Evolutionary conservation across 768 basidiomycete genomes (phyloP).

Genomic region (Suillus spraguei): DNA sequence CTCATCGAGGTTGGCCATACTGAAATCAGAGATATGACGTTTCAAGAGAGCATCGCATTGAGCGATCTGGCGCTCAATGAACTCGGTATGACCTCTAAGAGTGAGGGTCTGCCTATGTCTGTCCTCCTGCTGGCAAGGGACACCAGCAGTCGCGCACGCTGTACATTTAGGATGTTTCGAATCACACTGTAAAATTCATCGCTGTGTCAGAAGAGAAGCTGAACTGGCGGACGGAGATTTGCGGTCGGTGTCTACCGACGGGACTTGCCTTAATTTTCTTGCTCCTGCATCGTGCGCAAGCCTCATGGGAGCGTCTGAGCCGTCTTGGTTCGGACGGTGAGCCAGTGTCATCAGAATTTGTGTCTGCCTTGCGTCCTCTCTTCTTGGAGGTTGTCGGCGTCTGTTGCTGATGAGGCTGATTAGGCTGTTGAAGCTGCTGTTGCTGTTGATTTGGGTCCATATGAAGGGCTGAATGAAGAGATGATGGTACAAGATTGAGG

Average conservation of each 20-base stretch:
- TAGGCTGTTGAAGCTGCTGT: conserved; percentile 44
- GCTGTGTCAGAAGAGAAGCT: conserved; percentile 33
- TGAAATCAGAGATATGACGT: conserved; percentile 68
- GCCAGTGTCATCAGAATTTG: conserved; percentile 53
- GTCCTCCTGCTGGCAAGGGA: conserved; percentile 85
- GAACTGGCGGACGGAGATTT: conserved; percentile 66
- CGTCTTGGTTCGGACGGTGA: conserved; percentile 74
- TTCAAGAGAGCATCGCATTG: conserved; percentile 82
- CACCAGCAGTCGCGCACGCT: conserved; percentile 80
- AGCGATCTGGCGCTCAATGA: conserved; percentile 75
- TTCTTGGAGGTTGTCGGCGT: conserved; percentile 41
- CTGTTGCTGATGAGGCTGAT: conserved; percentile 39
- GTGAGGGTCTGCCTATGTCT: conserved; percentile 86
- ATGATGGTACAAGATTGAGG: conserved; percentile 45
- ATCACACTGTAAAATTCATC: conserved; percentile 66
- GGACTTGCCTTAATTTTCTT: conserved; percentile 93
- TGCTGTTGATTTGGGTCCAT: conserved; percentile 68
- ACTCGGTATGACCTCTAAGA: conserved; percentile 81
- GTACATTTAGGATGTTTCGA: conserved; percentile 88
- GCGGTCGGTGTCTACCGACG: conserved; percentile 77
- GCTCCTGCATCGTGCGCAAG: conserved; percentile 90
- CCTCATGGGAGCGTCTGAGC: conserved; percentile 86
- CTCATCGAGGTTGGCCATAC: conserved; percentile 65
- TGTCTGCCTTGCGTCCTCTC: conserved; percentile 65
- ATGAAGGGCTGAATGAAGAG: conserved; percentile 63